Evolutionary conservation across 2,329 filamentous ascomycete species (phyloP).

Genomic region (Rhytidhysteron rufulum): DNA sequence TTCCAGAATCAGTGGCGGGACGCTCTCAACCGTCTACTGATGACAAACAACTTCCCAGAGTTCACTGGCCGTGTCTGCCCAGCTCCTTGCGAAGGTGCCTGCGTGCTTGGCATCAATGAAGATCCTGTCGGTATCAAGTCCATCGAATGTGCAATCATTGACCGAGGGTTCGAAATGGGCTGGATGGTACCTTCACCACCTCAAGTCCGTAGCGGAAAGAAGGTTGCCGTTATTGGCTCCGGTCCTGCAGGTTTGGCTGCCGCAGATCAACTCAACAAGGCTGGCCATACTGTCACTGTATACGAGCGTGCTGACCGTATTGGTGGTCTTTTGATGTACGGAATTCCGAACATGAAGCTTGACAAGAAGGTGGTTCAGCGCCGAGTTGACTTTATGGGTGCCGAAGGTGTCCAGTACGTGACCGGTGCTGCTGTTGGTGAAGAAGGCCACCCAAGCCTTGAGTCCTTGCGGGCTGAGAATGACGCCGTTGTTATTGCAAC

Average conservation of each 20-base stretch:
- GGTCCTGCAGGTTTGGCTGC: conserved; percentile 86
- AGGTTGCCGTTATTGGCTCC: conserved; percentile 82
- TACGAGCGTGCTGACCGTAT: conserved; percentile 90
- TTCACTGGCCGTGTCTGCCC: conserved; percentile 97
- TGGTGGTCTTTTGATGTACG: conserved; percentile 94
- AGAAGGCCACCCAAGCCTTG: conserved; percentile 63
- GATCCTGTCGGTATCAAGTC: conserved; percentile 98
- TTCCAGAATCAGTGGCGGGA: conserved; percentile 79
- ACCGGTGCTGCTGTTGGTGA: conserved; percentile 76
- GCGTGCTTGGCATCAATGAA: conserved; percentile 93
- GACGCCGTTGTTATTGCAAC: conserved; percentile 89
- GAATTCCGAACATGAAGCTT: conserved; percentile 99
- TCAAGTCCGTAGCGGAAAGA: conserved; percentile 79
- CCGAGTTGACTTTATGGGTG: conserved; percentile 89
- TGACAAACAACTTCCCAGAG: conserved; percentile 98
- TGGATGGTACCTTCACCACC: conserved; percentile 91
- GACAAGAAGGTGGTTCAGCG: conserved; percentile 97
- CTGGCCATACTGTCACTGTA: conserved; percentile 81
- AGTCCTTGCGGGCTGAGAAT: conserved; percentile 67
- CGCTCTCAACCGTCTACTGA: conserved; percentile 82
- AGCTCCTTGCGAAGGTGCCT: conserved; percentile 93
- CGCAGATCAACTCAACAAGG: conserved; percentile 91
- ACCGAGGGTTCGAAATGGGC: conserved; percentile 94
- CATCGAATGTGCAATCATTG: conserved; percentile 96
- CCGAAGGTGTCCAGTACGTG: conserved; percentile 80